Evolutionary conservation across 768 basidiomycete species (phyloP).

Genomic region (Crucibulum laeve): DNA sequence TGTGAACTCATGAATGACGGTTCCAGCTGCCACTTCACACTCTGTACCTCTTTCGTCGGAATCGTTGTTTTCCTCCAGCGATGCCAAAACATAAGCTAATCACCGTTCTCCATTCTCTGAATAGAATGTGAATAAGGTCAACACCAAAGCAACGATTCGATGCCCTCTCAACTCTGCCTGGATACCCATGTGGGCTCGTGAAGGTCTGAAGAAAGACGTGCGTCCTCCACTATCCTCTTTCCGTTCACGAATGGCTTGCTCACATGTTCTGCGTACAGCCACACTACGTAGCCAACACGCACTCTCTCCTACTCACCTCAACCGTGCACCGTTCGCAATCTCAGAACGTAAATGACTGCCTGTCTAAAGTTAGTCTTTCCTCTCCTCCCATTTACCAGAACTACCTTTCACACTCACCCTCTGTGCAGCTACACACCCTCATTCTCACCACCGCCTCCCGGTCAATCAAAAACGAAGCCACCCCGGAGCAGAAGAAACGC

Average conservation of each 20-base stretch:
- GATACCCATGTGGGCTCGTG: conserved; percentile 67
- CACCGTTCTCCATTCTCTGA: too few species aligned
- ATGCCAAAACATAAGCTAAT: too few species aligned
- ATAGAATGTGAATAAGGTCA: conserved; percentile 88
- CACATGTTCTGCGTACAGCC: conserved; percentile 41
- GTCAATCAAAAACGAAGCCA: conserved; percentile 47
- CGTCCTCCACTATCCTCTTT: background rate
- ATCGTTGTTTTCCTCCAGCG: too few species aligned
- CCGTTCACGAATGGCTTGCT: background rate
- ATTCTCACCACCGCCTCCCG: conserved; percentile 43
- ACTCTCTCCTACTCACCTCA: conserved; percentile 67
- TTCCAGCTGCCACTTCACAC: too few species aligned
- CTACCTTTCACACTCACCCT: conserved; percentile 4
- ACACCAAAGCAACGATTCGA: conserved; percentile 70
- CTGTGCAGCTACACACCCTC: conserved; percentile 51
- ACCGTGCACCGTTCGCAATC: conserved; percentile 71
- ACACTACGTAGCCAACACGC: conserved; percentile 62
- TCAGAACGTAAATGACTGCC: conserved; percentile 69
- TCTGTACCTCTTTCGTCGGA: too few species aligned
- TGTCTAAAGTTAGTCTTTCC: conserved; percentile 49
- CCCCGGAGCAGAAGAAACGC: conserved; percentile 51
- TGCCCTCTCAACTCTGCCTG: conserved; percentile 54
- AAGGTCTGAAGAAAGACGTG: conserved; percentile 40
- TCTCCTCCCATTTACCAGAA: background rate
- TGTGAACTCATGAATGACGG: background rate